A percentile compares a stretch with the other conserved stretches of the same genome.
Evolutionary conservation across 768 basidiomycete species (phyloP).

Genomic region (Strobilomyces echinocephalus): DNA sequence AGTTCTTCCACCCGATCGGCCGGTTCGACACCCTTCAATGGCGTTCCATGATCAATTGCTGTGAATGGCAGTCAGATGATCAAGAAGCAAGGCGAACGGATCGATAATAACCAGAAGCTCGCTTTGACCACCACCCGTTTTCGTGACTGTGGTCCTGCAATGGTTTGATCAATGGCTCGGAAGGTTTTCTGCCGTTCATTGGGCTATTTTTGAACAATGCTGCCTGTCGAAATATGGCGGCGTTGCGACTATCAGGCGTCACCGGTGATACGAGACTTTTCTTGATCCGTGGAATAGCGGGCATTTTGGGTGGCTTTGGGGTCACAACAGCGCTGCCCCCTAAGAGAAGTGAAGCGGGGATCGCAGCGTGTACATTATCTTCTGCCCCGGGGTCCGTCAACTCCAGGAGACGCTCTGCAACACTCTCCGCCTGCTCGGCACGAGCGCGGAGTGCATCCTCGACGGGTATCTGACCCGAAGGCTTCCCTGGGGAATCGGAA

Average conservation of each 20-base stretch:
- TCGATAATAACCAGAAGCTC: slow-evolving; percentile 56
- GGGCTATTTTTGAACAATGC: slow-evolving; percentile 83
- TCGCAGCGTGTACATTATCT: slow-evolving; percentile 43
- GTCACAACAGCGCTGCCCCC: slow-evolving; percentile 36
- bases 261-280: slow-evolving; percentile 39
- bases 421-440: slow-evolving; percentile 91
- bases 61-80: slow-evolving; percentile 9
- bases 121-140: slow-evolving; percentile 81
- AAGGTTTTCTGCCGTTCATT: slow-evolving; percentile 42
- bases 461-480: slow-evolving; percentile 47
- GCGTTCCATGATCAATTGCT: slow-evolving; percentile 44
- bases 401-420: slow-evolving; percentile 83
- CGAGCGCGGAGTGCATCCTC: slow-evolving; percentile 84
- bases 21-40: slow-evolving; percentile 36
- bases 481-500: slow-evolving; percentile 48
- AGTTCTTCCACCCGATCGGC: slow-evolving; percentile 48
- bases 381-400: slow-evolving; percentile 78
- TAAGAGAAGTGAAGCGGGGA: slow-evolving; percentile 52
- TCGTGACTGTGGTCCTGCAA: slow-evolving; percentile 64
- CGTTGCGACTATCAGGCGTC: slow-evolving; percentile 61
- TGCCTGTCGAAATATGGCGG: slow-evolving; percentile 64
- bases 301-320: slow-evolving; percentile 36
- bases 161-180: slow-evolving; percentile 63
- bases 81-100: background rate
- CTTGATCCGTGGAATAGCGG: slow-evolving; percentile 32